Evolutionary conservation across 768 basidiomycete species (phyloP).

Genomic region (Phaeotremella skinneri): DNA sequence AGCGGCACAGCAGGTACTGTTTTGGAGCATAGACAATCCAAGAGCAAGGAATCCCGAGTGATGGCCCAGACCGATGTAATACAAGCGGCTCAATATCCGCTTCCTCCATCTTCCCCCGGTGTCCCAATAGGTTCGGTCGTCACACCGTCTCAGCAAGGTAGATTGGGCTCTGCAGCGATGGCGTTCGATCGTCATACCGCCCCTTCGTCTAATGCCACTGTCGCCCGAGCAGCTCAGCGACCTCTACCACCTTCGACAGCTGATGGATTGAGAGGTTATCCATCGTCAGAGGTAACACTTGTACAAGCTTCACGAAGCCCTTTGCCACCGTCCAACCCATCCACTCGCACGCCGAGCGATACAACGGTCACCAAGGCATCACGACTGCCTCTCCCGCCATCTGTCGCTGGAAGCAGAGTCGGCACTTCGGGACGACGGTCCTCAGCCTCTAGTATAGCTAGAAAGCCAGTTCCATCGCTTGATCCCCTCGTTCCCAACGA

Average conservation of each 20-base stretch:
- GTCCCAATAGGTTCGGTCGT: background rate
- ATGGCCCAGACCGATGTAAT: conserved; percentile 5
- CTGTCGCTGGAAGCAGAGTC: background rate
- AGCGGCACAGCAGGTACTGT: too few relatives aligned
- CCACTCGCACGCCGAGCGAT: background rate
- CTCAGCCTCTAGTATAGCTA: background rate
- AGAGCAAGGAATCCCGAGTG: background rate
- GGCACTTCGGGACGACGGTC: background rate
- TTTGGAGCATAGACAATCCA: too few relatives aligned
- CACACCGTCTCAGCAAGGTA: background rate
- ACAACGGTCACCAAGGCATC: background rate
- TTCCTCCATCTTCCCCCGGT: conserved; percentile 5
- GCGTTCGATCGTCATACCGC: background rate
- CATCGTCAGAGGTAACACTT: background rate
- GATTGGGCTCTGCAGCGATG: background rate
- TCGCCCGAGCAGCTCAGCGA: conserved; percentile 7
- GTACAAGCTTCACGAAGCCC: background rate
- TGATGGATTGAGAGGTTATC: too few relatives aligned
- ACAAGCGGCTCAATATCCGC: conserved; percentile 10
- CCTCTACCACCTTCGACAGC: conserved; percentile 7
- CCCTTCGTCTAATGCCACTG: conserved; percentile 2
- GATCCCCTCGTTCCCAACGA: background rate
- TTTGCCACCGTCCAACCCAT: background rate
- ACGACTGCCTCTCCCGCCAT: background rate
- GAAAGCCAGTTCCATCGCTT: background rate